These are phyloP conservation scores for Fusarium sororula DNA, from an alignment of 2,329 filamentous ascomycete genomes.

Conservation along the genomic window DNA sequence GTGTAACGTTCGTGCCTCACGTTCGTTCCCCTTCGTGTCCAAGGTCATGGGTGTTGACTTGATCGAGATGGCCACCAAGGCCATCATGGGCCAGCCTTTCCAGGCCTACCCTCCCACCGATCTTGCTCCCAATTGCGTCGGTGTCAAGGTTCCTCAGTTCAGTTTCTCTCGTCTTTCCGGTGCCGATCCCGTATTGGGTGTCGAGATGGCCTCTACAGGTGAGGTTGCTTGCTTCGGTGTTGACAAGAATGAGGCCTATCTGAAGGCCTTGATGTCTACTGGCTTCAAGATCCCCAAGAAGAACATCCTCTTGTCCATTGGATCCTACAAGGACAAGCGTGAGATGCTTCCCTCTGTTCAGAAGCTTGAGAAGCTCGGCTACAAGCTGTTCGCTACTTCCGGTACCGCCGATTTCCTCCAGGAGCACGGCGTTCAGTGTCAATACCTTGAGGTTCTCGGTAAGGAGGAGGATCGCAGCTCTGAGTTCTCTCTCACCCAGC, in stretches of 20 bases:
- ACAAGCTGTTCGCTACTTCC: constrained; percentile 94
- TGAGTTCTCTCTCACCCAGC: constrained; percentile 96
- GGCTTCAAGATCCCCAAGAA: constrained; percentile 96
- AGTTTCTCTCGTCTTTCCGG: constrained; percentile 97
- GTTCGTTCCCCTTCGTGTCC: constrained; percentile 97
- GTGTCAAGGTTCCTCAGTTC: constrained; percentile 98
- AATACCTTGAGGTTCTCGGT: constrained; percentile 89
- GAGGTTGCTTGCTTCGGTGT: constrained; percentile 96
- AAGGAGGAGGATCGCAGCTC: constrained; percentile 87
- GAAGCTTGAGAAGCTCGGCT: constrained; percentile 90
- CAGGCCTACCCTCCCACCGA: constrained; percentile 81
- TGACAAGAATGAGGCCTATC: constrained; percentile 97
- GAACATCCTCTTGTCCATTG: constrained; percentile 94
- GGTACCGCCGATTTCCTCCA: constrained; percentile 97
- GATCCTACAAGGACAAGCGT: constrained; percentile 96
- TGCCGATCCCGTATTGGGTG: constrained; percentile 93
- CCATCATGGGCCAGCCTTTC: constrained; percentile 87
- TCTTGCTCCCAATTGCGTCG: constrained; percentile 84
- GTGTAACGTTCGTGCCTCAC: constrained; percentile 95
- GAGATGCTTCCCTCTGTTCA: constrained; percentile 94
- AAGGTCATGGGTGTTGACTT: constrained; percentile 98
- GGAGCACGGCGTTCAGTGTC: constrained; percentile 89
- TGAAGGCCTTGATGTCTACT: constrained; percentile 94
- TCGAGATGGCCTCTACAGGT: constrained; percentile 99
- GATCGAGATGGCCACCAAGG: constrained; percentile 98